Evolutionary conservation across 345 rosid species (phyloP).

Genomic region (Eucalyptus erythrocorys): DNA sequence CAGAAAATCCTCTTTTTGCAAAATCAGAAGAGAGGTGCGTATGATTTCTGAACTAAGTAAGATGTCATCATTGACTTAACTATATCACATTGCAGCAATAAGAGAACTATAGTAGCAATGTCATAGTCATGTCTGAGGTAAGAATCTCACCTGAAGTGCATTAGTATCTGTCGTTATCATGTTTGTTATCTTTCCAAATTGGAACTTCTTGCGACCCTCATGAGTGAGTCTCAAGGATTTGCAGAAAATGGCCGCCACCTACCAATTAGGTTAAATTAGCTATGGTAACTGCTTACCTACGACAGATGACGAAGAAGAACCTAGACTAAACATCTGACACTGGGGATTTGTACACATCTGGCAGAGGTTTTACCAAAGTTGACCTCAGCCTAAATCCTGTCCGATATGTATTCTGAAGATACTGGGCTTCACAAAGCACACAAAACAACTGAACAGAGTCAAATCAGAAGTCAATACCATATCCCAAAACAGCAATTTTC

Average conservation of each 20-base stretch:
- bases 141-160: constrained; percentile 62
- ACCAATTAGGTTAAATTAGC: background rate
- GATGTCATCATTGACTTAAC: background rate
- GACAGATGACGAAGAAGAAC: too few relatives aligned
- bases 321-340: background rate
- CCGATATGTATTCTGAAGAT: constrained; percentile 77
- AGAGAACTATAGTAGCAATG: background rate
- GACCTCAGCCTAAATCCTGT: constrained; percentile 83
- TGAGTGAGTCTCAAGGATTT: constrained; percentile 78
- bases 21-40: background rate
- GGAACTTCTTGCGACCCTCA: constrained; percentile 73
- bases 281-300: background rate
- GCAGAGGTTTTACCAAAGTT: constrained; percentile 58
- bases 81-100: background rate
- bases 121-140: background rate
- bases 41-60: background rate
- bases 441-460: constrained; percentile 30
- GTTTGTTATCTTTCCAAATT: constrained; percentile 54
- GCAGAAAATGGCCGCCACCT: constrained; percentile 93
- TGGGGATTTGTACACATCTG: background rate
- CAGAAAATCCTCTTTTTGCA: background rate
- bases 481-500: background rate
- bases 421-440: constrained; percentile 22
- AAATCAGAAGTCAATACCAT: background rate
- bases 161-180: constrained; percentile 93